These are phyloP conservation scores for Nematodospora valgi DNA, from an alignment of 805 yeast species.

Conservation along the genomic window DNA sequence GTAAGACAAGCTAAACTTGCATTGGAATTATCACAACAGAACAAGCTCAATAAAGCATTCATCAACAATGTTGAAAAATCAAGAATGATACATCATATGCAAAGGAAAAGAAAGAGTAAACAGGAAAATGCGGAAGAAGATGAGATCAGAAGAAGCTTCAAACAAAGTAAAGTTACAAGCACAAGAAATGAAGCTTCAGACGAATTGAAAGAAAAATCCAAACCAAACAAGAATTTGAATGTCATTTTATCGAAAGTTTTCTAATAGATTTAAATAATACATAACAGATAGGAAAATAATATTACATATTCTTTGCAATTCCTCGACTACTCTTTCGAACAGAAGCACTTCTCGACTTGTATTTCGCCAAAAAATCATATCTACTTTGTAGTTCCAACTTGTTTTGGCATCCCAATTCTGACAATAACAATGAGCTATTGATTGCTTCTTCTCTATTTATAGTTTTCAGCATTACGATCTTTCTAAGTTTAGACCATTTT, in stretches of 20 bases:
- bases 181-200: constrained; percentile 61
- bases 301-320: neutral
- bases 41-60: constrained; percentile 79
- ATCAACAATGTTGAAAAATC: constrained; percentile 81
- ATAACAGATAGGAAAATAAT: neutral
- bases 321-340: too few species aligned
- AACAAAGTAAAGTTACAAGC: constrained; percentile 66
- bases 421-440: constrained; percentile 23
- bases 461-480: constrained; percentile 23
- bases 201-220: constrained; percentile 39
- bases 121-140: constrained; percentile 18
- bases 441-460: constrained; percentile 25
- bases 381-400: constrained; percentile 30
- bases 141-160: constrained; percentile 56
- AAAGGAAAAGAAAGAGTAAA: constrained; percentile 39
- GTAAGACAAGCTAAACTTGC: constrained; percentile 82
- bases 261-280: constrained; percentile 16
- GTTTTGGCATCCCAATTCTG: constrained; percentile 23
- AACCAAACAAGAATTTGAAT: constrained; percentile 38
- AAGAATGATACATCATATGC: constrained; percentile 71
- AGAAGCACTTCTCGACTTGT: constrained; percentile 8
- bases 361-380: constrained; percentile 22
- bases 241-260: constrained; percentile 54
- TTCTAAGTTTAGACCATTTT: constrained; percentile 31
- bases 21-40: constrained; percentile 86